These are phyloP conservation scores for Cystobasidium tubakii DNA, from an alignment of 768 basidiomycete genomes.

Conservation along the genomic window DNA sequence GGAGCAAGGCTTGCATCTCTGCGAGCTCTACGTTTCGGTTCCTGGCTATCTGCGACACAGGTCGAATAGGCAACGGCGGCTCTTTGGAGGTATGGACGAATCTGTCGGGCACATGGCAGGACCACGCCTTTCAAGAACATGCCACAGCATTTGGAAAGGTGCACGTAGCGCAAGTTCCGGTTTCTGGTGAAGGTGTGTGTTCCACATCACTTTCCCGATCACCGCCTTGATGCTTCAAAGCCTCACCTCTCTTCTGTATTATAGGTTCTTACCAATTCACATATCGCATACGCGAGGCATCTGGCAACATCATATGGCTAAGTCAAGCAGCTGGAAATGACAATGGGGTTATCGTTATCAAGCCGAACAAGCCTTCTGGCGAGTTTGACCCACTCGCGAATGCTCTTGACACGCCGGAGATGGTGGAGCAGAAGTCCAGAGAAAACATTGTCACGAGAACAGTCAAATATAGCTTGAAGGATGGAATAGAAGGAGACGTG, in stretches of 20 bases:
- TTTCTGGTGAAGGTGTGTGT: not conserved
- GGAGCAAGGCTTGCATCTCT: not conserved
- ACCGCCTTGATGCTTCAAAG: not conserved
- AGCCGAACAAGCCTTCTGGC: not conserved
- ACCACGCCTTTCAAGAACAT: slow-evolving; percentile 14
- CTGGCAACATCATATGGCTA: slow-evolving; percentile 22
- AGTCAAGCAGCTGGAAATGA: slow-evolving; percentile 21
- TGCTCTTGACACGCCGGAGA: not conserved
- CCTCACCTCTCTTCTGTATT: not conserved
- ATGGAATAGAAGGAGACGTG: slow-evolving; percentile 27
- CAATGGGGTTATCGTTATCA: slow-evolving; percentile 12
- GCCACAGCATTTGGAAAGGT: not conserved
- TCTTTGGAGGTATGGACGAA: slow-evolving; percentile 20
- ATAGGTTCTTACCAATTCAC: slow-evolving; percentile 18
- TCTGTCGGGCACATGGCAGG: slow-evolving; percentile 9
- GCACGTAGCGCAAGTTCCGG: not conserved
- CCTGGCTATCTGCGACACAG: slow-evolving; percentile 5
- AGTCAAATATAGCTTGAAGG: not conserved
- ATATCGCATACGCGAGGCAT: not conserved
- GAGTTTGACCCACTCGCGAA: not conserved
- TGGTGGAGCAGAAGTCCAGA: not conserved
- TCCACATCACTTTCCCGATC: not conserved
- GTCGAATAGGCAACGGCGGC: not conserved
- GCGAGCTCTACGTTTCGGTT: not conserved
- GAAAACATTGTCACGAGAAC: not conserved